Evolutionary conservation across 2,329 filamentous ascomycete genomes (phyloP).

Genomic region (Fusarium annulatum): DNA sequence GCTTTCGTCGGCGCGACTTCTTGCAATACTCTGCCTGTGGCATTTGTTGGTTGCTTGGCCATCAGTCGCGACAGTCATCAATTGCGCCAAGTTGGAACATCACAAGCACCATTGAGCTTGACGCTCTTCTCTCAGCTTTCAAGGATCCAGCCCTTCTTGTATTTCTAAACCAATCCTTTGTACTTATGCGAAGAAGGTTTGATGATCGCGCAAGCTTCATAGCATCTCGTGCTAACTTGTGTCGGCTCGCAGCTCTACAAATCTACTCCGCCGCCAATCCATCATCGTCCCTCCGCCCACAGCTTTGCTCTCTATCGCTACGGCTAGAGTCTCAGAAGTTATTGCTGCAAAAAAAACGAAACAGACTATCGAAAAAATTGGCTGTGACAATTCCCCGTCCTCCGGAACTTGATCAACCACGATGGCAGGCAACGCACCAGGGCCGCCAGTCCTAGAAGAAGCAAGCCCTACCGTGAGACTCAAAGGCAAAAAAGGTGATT

Average conservation of each 20-base stretch:
- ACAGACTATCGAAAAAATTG: too few species aligned
- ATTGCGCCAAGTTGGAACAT: not conserved
- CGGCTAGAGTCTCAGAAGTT: too few species aligned
- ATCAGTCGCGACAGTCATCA: fast-evolving
- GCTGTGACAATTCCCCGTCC: not conserved
- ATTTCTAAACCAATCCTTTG: too few species aligned
- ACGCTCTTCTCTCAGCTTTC: too few species aligned
- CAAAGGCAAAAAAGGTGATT: fast-evolving
- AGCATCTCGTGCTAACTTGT: not conserved
- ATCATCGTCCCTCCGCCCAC: too few species aligned
- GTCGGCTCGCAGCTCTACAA: fast-evolving
- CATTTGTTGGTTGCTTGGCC: not conserved
- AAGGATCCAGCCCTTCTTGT: too few species aligned
- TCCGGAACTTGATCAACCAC: not conserved
- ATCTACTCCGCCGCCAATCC: not conserved
- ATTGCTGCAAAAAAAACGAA: too few species aligned
- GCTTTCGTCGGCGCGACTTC: fast-evolving
- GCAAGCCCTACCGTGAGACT: not conserved
- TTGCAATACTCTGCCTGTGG: fast-evolving
- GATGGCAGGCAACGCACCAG: fast-evolving
- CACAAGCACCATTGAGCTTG: fast-evolving
- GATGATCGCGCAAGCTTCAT: fast-evolving
- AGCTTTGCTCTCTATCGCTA: too few species aligned
- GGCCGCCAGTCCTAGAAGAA: fast-evolving
- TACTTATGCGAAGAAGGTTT: too few species aligned